A percentile compares a stretch with the other conserved stretches of the same genome.
These are phyloP conservation scores for Bruguiera gymnorhiza DNA, from an alignment of 345 rosid species.

Conservation along the genomic window DNA sequence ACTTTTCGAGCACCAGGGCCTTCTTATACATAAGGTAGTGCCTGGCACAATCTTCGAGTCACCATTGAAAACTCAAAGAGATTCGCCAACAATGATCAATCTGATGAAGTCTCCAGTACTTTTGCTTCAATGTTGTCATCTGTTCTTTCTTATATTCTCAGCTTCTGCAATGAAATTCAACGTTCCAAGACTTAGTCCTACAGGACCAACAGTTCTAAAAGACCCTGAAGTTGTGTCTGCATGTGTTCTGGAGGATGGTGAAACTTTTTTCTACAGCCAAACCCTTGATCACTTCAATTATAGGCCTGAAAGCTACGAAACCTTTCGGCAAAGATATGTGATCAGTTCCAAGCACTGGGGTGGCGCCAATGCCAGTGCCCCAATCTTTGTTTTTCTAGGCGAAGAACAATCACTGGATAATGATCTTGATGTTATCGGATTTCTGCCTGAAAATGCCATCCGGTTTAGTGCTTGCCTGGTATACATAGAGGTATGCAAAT, in stretches of 20 bases:
- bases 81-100: background rate
- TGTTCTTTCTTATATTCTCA: background rate
- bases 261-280: constrained; percentile 38
- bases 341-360: constrained; percentile 44
- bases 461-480: constrained; percentile 30
- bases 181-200: constrained; percentile 38
- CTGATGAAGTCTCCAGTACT: background rate
- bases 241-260: constrained; percentile 12
- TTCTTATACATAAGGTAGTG: background rate
- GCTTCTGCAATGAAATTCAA: background rate
- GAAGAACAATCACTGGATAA: constrained; percentile 26
- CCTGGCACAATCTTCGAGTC: background rate
- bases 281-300: constrained; percentile 53
- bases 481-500: constrained; percentile 38
- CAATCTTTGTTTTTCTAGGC: constrained; percentile 40
- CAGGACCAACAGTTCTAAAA: constrained; percentile 6
- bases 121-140: background rate
- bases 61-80: background rate
- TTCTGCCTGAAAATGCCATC: constrained; percentile 33
- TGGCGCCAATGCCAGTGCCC: constrained; percentile 25
- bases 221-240: constrained; percentile 4
- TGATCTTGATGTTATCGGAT: constrained; percentile 9
- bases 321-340: constrained; percentile 37
- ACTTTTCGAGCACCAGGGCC: too few species aligned
- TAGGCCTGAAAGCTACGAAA: constrained; percentile 36